A percentile compares a stretch with the other conserved stretches of the same genome.
Conservation (phyloP, 2,329 filamentous ascomycete genomes). For the Ustulina deusta region DNA sequence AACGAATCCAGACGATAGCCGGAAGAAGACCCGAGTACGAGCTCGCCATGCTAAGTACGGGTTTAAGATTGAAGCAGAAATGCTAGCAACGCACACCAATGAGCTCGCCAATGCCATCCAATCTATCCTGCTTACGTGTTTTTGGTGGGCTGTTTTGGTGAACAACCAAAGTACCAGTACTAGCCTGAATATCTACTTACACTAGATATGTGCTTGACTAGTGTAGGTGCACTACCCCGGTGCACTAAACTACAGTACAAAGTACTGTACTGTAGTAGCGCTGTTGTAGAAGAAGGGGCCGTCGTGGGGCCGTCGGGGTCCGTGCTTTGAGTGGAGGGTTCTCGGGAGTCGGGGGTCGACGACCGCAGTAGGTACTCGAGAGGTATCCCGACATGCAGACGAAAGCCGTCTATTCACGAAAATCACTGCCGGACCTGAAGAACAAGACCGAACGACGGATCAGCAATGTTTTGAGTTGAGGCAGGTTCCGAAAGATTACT, state of each 20-base stretch:
- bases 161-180: slow-evolving; percentile 27
- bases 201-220: not conserved
- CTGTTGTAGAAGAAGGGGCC: slow-evolving; percentile 25
- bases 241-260: not conserved
- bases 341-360: slow-evolving; percentile 29
- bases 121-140: slow-evolving; percentile 41
- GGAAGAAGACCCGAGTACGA: slow-evolving; percentile 34
- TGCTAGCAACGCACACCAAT: slow-evolving; percentile 7
- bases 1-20: slow-evolving; percentile 18
- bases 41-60: not conserved
- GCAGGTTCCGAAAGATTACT: slow-evolving; percentile 33
- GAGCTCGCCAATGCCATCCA: slow-evolving; percentile 24
- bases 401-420: slow-evolving; percentile 27
- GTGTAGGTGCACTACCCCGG: not conserved
- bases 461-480: slow-evolving; percentile 22
- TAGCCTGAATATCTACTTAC: not conserved
- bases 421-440: slow-evolving; percentile 35
- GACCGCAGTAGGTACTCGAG: slow-evolving; percentile 24
- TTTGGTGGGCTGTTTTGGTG: slow-evolving; percentile 27
- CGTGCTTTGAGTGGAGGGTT: slow-evolving; percentile 23
- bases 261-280: not conserved
- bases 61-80: slow-evolving; percentile 17
- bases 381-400: slow-evolving; percentile 19
- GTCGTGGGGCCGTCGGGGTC: slow-evolving; percentile 29
- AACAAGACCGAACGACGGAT: slow-evolving; percentile 3